phyloP scores from a whole-genome alignment of 768 basidiomycete genomes.

The Crassisporium funariophilum region DNA sequence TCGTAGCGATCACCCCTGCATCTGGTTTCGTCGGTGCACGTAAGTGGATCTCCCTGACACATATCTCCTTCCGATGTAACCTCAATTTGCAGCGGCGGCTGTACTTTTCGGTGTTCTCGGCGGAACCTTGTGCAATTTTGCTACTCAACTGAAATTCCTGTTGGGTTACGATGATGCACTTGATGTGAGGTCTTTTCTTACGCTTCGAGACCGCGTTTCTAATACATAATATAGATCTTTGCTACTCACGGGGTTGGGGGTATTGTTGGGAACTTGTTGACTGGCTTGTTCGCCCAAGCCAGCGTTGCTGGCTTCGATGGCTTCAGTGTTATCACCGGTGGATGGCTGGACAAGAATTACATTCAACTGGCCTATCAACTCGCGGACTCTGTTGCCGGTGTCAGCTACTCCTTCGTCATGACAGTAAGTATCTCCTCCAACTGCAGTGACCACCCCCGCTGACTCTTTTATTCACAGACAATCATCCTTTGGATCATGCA shows the following conservation, averaged over 20 bases:
- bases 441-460: not conserved
- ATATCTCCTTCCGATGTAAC: not conserved
- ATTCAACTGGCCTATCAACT: constrained; percentile 86
- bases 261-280: constrained; percentile 79
- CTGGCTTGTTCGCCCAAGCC: constrained; percentile 85
- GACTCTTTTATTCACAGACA: constrained; percentile 43
- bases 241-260: constrained; percentile 83
- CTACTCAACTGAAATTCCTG: constrained; percentile 91
- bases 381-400: constrained; percentile 68
- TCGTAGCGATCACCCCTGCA: constrained; percentile 88
- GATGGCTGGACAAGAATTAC: constrained; percentile 85
- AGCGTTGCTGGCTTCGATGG: constrained; percentile 84
- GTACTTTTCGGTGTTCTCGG: constrained; percentile 85
- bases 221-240: constrained; percentile 65
- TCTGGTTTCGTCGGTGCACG: constrained; percentile 81
- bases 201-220: constrained; percentile 1
- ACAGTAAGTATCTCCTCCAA: constrained; percentile 51
- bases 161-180: constrained; percentile 78
- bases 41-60: constrained; percentile 32
- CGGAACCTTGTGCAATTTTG: constrained; percentile 87
- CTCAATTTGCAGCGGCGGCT: constrained; percentile 57
- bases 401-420: constrained; percentile 74
- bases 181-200: constrained; percentile 52
- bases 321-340: constrained; percentile 62
- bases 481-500: constrained; percentile 90